A percentile compares a stretch with the other conserved stretches of the same genome.
phyloP scores from a whole-genome alignment of 192 early-diverging fungal genomes.

The Gryganskiella cystojenkinii region DNA sequence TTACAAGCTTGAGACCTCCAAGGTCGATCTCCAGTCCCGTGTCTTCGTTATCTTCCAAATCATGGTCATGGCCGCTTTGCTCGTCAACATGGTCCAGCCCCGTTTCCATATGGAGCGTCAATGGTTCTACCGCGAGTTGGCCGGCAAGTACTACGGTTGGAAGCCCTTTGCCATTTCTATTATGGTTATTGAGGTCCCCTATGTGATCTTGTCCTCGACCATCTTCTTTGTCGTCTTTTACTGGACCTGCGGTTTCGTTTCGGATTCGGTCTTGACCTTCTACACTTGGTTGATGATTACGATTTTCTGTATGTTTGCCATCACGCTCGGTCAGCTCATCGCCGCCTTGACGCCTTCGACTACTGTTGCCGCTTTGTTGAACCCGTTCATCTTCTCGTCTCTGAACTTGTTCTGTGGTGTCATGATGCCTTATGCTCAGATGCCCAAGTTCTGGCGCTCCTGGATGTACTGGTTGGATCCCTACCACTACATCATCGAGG shows the following conservation, averaged over 20 bases:
- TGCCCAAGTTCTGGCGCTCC: conserved; percentile 75
- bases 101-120: conserved; percentile 74
- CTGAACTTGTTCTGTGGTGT: conserved; percentile 79
- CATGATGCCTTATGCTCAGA: conserved; percentile 66
- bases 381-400: conserved; percentile 74
- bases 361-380: conserved; percentile 67
- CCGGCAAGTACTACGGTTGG: conserved; percentile 76
- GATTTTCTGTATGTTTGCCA: conserved; percentile 70
- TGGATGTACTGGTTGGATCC: conserved; percentile 81
- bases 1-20: conserved; percentile 66
- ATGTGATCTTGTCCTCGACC: conserved; percentile 68
- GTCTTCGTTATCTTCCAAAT: conserved; percentile 79
- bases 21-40: conserved; percentile 71
- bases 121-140: conserved; percentile 74
- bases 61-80: conserved; percentile 70
- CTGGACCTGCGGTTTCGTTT: conserved; percentile 76
- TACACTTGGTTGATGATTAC: conserved; percentile 75
- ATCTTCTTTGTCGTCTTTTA: conserved; percentile 79
- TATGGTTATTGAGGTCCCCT: conserved; percentile 77
- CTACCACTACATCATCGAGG: conserved; percentile 74
- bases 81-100: conserved; percentile 78
- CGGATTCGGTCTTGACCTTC: conserved; percentile 55
- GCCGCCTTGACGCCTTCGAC: conserved; percentile 72
- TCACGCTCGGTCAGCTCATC: conserved; percentile 78
- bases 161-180: conserved; percentile 71